Evolutionary conservation across 306 rosid genomes (phyloP), one percentile per base, ranked within the genome.

Genomic region (Lablab purpureus): DNA sequence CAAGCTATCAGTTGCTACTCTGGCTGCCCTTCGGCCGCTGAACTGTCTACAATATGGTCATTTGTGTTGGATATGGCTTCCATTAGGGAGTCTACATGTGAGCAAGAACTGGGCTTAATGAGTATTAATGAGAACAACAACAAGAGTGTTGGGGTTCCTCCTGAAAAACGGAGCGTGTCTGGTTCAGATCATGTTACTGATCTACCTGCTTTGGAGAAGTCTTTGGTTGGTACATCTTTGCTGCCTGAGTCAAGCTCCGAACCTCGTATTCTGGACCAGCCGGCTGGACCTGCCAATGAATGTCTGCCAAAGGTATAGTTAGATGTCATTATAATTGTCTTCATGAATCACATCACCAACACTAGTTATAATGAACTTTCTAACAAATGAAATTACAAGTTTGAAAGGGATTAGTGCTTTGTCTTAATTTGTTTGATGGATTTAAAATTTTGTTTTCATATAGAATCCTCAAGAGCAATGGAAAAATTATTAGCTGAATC

Each of bases 11-110:
- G 83, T 80, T 89, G 97, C 77, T 96, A 91, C 88, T 74, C 94
- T 2, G 99, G 96, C 58, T 96, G 99, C 87, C 99, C 99, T 6
- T 91, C 99, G 7, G 91, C 97, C 15, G 80, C 88, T 0, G 99
- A 96, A 76, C 87, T 96, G 74, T 93, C 98, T 55, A 90, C 97
- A n/a, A 87, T 96, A 73, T 96, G 99, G 99, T 84, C 98, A 41
- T 93, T 93, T 70, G 85, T 89, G 76, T 75, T 77, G 17, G 94
- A 91, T 64, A 74, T 84, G 37, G 84, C 91, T 64, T 58, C 93
- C 28, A 79, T 43, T 0, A 87, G 89, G 0, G 96, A 93, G 84
- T 68, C 74, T 68, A 88, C 88, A 10, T 96, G 99, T 74, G 98
- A 93, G 88, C 92, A 91, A 83, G 92, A 90, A 77, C 77, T 96